Base-by-base conservation (phyloP, 2,329 filamentous ascomycete genomes). In the Ceratocystis huliohia region DNA sequence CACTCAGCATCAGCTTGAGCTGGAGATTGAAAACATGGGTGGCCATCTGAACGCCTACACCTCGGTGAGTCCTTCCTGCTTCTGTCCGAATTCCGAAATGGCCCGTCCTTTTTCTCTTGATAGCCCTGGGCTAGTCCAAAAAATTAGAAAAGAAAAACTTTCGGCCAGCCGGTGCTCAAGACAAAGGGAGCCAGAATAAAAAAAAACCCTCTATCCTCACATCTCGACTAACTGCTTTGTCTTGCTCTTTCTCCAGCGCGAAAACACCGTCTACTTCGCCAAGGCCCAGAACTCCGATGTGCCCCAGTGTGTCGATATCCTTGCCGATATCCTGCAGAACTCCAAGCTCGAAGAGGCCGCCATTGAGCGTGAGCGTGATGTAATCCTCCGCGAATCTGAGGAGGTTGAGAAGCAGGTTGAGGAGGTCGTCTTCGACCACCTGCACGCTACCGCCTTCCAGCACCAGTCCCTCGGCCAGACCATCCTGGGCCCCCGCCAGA, bases 21-120 rank as follows among this genome's bases (percentile, higher is more conserved):
- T 99, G 71, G 94, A 99, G 83, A 97, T 99, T 75, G 94, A 99
- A 84, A 99, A 99, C 82, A 96, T 99, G 90, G 94, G 94, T 77
- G 94, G 91, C 71, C 94, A 99, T 82, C 84, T 99, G 74, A 99
- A 99, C 80, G 94, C 94, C 77, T 99, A 99, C 83, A 99, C 94
- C 74, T 97, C 93, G 82, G 92, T 96, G 86, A 75, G 88, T 79
- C 72, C 73, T 73, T 46, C 33, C 59, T 37, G 46, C 73, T 46
- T 50, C 65, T 33, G 46, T 15, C 63, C 28, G 8, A 41, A n/a
- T 45, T 7, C 17, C 53, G 53, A 33, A 13, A 57, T 57, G 28
- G 3, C 22, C 53, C 13, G 13, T 57, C 10, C 22, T 15, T 17
- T 30, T 15, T 50, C 15, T 53, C 17, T 37, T 20, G 20, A 44